These are phyloP conservation scores for Acer negundo DNA, from an alignment of 345 rosid species.

Conservation along the genomic window DNA sequence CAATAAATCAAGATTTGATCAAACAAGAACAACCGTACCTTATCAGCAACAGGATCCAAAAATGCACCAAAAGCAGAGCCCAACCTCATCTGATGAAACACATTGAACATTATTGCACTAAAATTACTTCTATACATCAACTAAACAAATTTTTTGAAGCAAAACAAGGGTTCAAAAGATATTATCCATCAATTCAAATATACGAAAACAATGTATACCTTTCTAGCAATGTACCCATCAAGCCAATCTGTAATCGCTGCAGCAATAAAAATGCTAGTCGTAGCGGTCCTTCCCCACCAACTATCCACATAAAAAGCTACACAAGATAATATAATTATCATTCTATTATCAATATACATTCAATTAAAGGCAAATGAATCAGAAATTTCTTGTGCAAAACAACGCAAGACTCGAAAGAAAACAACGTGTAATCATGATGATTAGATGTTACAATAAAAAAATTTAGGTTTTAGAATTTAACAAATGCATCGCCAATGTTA, in stretches of 20 bases:
- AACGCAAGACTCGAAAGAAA: no score
- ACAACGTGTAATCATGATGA: no score
- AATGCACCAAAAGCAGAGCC: constrained; percentile 96
- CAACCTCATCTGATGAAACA: constrained; percentile 78
- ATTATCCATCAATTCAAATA: not conserved
- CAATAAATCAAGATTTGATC: not conserved
- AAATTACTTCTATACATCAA: not conserved
- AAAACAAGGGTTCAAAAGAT: not conserved
- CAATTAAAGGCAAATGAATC: not conserved
- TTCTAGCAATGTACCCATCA: constrained; percentile 95
- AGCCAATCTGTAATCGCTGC: constrained; percentile 99
- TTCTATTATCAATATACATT: not conserved
- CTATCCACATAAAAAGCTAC: constrained; percentile 87
- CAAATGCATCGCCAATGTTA: no score
- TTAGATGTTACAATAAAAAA: no score
- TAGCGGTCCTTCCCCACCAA: constrained; percentile 93
- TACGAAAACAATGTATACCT: constrained; percentile 43
- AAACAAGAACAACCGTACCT: constrained; percentile 45
- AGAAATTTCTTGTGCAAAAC: no score
- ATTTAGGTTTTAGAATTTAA: no score
- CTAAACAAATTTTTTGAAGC: no score
- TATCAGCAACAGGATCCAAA: constrained; percentile 98
- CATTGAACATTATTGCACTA: not conserved
- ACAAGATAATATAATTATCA: constrained; percentile 12
- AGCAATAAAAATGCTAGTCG: constrained; percentile 82